phyloP scores from a whole-genome alignment of 257 asterid species.

The Capsicum pubescens region DNA sequence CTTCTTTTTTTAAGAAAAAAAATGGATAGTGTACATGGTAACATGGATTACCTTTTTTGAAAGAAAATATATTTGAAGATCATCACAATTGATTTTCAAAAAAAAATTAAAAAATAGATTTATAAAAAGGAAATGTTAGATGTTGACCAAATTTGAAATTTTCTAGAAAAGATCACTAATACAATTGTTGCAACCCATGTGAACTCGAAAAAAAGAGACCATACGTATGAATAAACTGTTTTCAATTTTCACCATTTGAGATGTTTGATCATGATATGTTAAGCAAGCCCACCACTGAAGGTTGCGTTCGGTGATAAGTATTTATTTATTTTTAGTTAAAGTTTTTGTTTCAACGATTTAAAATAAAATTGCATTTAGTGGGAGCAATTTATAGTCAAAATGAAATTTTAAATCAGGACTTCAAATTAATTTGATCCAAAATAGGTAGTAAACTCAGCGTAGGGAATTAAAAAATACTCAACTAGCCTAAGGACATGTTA shows the following conservation, averaged over 20 bases:
- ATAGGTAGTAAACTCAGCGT: neutral
- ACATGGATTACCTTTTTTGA: neutral
- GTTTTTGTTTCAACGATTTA: neutral
- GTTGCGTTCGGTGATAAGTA: too few species aligned
- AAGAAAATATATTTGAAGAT: neutral
- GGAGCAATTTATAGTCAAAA: fast-evolving
- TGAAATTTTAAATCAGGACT: fast-evolving
- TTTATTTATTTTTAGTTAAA: too few species aligned
- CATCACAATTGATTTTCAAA: neutral
- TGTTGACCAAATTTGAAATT: neutral
- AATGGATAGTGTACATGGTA: neutral
- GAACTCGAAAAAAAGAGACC: neutral
- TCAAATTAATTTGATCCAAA: fast-evolving
- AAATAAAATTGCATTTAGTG: neutral
- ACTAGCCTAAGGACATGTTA: neutral
- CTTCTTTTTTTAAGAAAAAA: too few species aligned
- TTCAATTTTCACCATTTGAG: constrained; percentile 21
- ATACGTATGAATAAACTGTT: neutral
- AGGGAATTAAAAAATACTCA: neutral
- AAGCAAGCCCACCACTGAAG: too few species aligned
- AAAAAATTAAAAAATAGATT: neutral
- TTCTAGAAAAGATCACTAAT: neutral
- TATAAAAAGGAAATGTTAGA: neutral
- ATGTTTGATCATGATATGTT: neutral
- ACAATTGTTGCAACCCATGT: neutral